Percentiles rank a stretch among this genome's conserved stretches.
Conservation (phyloP, 2,329 filamentous ascomycete species). For the Fusarium zealandicum region DNA sequence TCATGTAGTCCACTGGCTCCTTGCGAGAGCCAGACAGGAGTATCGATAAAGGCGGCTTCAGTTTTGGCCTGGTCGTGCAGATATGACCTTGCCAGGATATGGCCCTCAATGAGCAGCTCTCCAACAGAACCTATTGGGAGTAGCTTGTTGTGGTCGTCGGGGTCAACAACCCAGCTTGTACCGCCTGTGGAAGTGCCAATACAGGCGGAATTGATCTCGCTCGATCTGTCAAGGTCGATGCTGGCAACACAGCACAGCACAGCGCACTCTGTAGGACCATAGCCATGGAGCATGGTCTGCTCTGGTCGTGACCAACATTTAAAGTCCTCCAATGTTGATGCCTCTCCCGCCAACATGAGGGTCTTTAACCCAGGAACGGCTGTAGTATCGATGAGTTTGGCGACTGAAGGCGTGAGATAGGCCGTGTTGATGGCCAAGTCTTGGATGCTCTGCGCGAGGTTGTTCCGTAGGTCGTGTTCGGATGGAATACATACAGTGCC, state of each 20-base stretch:
- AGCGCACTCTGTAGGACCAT: slow-evolving; percentile 18
- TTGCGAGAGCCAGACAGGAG: neutral
- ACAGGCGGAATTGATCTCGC: slow-evolving; percentile 1
- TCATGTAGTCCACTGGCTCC: neutral
- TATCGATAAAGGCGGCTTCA: slow-evolving; percentile 2
- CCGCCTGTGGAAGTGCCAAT: slow-evolving; percentile 8
- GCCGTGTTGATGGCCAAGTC: slow-evolving; percentile 9
- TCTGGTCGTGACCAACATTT: slow-evolving; percentile 10
- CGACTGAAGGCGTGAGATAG: slow-evolving; percentile 14
- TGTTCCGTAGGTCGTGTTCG: neutral
- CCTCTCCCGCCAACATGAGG: slow-evolving; percentile 10
- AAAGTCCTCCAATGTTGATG: slow-evolving; percentile 4
- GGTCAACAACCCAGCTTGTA: slow-evolving; percentile 16
- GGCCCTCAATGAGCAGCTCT: slow-evolving; percentile 15
- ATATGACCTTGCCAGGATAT: slow-evolving; percentile 6
- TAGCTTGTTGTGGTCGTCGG: slow-evolving; percentile 6
- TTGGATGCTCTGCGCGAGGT: neutral
- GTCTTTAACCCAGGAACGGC: slow-evolving; percentile 6
- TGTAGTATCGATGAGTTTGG: slow-evolving; percentile 4
- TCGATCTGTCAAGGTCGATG: neutral
- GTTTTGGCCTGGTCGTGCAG: slow-evolving; percentile 5
- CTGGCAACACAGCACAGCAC: slow-evolving; percentile 6
- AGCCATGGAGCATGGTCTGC: slow-evolving; percentile 7
- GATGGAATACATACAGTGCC: slow-evolving; percentile 16
- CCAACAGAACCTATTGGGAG: slow-evolving; percentile 3